Percentiles rank a stretch among this genome's conserved stretches.
These are phyloP conservation scores for Calycina herbarum DNA, from an alignment of 2,329 filamentous ascomycete genomes.

Conservation along the genomic window DNA sequence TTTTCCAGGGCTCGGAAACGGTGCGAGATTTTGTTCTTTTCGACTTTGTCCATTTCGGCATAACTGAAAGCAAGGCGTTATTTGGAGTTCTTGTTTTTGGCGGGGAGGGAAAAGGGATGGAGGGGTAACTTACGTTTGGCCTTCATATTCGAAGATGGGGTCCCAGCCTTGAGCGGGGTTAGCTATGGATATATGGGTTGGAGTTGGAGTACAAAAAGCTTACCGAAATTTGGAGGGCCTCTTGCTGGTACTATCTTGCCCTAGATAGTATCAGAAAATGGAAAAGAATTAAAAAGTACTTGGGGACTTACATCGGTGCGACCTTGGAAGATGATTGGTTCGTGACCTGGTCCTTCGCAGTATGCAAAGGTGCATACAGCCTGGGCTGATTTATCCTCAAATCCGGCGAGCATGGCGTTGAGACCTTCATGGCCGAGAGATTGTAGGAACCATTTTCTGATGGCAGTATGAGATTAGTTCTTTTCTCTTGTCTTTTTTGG, in stretches of 20 bases:
- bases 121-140: conserved; percentile 60
- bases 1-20: conserved; percentile 84
- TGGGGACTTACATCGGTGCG: conserved; percentile 66
- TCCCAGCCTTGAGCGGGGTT: conserved; percentile 73
- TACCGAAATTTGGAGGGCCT: conserved; percentile 81
- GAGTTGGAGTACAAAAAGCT: conserved; percentile 37
- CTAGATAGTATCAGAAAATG: conserved; percentile 38
- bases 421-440: conserved; percentile 80
- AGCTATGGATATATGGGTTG: not conserved
- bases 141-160: conserved; percentile 90
- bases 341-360: conserved; percentile 77
- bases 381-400: conserved; percentile 86
- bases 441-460: conserved; percentile 86
- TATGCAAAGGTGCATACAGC: conserved; percentile 97
- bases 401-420: conserved; percentile 86
- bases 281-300: not conserved
- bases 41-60: conserved; percentile 87
- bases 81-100: not conserved
- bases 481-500: not conserved
- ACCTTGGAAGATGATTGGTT: conserved; percentile 89
- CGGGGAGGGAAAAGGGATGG: not conserved
- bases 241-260: conserved; percentile 83
- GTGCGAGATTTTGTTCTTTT: conserved; percentile 93
- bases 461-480: conserved; percentile 5
- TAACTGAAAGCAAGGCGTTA: conserved; percentile 51